Percentiles rank a stretch among this genome's conserved stretches.
phyloP scores from a whole-genome alignment of 2,329 filamentous ascomycete genomes.

The Fusarium palustre region DNA sequence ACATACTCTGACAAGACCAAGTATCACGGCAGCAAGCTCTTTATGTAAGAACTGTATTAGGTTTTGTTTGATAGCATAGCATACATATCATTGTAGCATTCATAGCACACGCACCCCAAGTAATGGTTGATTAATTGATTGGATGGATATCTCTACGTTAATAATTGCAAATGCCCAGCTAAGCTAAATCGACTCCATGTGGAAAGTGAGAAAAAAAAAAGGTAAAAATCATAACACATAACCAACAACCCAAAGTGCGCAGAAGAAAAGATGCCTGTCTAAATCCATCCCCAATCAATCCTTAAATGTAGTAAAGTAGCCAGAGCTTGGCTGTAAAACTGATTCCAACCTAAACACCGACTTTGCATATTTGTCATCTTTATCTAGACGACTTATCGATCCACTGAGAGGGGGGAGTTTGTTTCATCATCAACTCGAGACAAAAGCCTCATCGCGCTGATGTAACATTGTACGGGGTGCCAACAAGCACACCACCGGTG shows the following conservation, averaged over 20 bases:
- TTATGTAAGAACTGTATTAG: not conserved
- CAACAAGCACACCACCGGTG: constrained; percentile 35
- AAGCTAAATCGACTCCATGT: constrained; percentile 34
- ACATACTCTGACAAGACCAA: constrained; percentile 54
- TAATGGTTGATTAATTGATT: constrained; percentile 29
- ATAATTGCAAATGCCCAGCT: constrained; percentile 40
- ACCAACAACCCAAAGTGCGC: not conserved
- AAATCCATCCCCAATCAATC: constrained; percentile 17
- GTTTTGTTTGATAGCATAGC: not conserved
- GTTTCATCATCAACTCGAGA: not conserved
- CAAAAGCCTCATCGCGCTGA: constrained; percentile 22
- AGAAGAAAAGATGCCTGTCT: constrained; percentile 33
- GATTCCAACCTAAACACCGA: constrained; percentile 36
- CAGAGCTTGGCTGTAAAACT: constrained; percentile 17
- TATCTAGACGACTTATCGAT: constrained; percentile 5
- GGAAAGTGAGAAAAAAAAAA: not conserved
- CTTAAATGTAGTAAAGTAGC: not conserved
- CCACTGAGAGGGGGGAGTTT: not conserved
- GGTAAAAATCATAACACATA: constrained; percentile 3
- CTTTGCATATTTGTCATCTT: constrained; percentile 29
- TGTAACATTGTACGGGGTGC: constrained; percentile 19
- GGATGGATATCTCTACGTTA: constrained; percentile 39
- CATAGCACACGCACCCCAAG: not conserved
- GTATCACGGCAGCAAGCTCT: constrained; percentile 60
- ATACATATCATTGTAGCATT: not conserved